Conservation (phyloP, 2,329 filamentous ascomycete species). For the Geosmithia flava region DNA sequence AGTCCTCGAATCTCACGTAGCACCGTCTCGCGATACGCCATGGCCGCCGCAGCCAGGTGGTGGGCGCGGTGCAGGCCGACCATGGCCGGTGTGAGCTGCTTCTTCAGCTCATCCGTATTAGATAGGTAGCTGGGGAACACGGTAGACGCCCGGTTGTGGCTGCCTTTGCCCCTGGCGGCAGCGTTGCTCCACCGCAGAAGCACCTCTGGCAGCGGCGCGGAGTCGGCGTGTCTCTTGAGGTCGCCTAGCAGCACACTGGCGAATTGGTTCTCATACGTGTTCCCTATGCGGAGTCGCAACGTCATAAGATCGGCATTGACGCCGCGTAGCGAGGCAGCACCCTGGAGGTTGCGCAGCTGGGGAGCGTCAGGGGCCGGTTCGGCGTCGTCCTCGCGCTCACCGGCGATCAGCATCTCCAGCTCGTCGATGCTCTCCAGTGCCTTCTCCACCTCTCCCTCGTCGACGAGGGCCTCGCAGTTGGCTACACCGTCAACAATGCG, state of each 20-base stretch:
- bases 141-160: constrained; percentile 53
- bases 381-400: constrained; percentile 37
- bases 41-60: constrained; percentile 70
- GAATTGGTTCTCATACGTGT: constrained; percentile 74
- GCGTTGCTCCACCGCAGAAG: constrained; percentile 75
- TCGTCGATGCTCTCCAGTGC: constrained; percentile 68
- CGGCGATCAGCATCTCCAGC: constrained; percentile 70
- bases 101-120: constrained; percentile 57
- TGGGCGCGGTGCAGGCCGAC: constrained; percentile 71
- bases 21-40: constrained; percentile 71
- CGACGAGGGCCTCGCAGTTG: constrained; percentile 68
- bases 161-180: constrained; percentile 58
- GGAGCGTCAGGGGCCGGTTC: constrained; percentile 6
- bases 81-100: constrained; percentile 57
- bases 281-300: constrained; percentile 71
- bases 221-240: constrained; percentile 66
- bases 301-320: constrained; percentile 66
- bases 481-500: constrained; percentile 65
- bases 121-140: constrained; percentile 68
- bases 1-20: constrained; percentile 77
- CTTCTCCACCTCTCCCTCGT: constrained; percentile 69
- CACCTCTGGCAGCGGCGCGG: constrained; percentile 59
- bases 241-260: constrained; percentile 67
- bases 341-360: constrained; percentile 55
- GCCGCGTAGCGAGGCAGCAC: constrained; percentile 67